Conservation (phyloP, 768 basidiomycete species). For the Leucocoprinus birnbaumii region DNA sequence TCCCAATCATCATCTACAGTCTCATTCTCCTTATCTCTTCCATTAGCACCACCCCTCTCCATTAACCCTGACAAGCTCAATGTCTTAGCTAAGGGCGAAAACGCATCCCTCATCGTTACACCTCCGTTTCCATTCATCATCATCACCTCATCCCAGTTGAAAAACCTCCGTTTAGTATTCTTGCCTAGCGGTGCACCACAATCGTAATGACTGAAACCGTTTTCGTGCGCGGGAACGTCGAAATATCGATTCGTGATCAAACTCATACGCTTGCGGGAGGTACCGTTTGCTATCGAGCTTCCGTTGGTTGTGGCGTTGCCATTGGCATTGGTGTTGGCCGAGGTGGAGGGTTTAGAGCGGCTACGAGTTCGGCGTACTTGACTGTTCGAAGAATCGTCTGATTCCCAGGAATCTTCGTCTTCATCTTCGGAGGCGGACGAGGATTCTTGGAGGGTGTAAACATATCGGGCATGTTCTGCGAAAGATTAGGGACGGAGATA, state of each 20-base stretch:
- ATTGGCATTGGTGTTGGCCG: background rate
- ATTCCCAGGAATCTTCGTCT: conserved; percentile 52
- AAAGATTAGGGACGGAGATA: background rate
- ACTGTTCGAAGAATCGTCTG: conserved; percentile 41
- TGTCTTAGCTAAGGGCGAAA: conserved; percentile 11
- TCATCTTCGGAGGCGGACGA: conserved; percentile 28
- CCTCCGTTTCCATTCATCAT: conserved; percentile 29
- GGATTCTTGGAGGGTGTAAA: conserved; percentile 57
- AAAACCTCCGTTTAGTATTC: conserved; percentile 51
- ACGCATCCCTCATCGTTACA: conserved; percentile 14
- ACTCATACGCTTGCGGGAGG: conserved; percentile 62
- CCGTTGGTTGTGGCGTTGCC: conserved; percentile 19
- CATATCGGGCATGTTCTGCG: conserved; percentile 63
- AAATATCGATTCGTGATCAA: conserved; percentile 59
- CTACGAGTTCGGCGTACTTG: conserved; percentile 17
- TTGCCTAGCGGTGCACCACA: conserved; percentile 25
- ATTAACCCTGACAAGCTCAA: conserved; percentile 15
- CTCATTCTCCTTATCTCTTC: conserved; percentile 17
- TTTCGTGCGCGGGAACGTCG: conserved; percentile 44
- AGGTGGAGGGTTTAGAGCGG: conserved; percentile 9
- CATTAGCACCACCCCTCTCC: conserved; percentile 21
- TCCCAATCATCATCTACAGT: conserved; percentile 17
- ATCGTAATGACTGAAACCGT: conserved; percentile 39
- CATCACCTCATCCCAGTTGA: conserved; percentile 43
- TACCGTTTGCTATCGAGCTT: conserved; percentile 17